These are phyloP conservation scores for Hibiscus syriacus DNA, from an alignment of 345 rosid species.

Conservation along the genomic window DNA sequence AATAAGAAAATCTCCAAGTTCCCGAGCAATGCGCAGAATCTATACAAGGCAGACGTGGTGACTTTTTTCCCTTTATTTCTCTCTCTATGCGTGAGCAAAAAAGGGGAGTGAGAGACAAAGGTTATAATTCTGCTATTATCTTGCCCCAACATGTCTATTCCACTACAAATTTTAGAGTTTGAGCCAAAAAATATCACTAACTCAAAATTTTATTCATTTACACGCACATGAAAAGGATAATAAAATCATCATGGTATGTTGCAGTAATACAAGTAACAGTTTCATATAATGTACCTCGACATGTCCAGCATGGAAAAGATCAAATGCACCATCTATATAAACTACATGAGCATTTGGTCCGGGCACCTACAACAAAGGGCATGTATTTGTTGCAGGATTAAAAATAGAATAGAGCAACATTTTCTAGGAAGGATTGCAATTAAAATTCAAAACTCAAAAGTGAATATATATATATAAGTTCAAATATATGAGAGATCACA, in stretches of 20 bases:
- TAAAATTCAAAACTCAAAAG: too few species aligned
- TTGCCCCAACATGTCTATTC: neutral
- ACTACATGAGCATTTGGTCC: conserved; percentile 57
- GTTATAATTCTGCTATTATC: neutral
- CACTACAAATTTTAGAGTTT: too few species aligned
- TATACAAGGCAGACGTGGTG: conserved; percentile 9
- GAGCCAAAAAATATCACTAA: too few species aligned
- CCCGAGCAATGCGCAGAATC: conserved; percentile 63
- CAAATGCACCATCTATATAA: conserved; percentile 77
- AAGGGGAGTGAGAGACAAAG: neutral
- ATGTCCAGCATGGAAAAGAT: conserved; percentile 84
- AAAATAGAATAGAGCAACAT: too few species aligned
- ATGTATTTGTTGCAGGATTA: too few species aligned
- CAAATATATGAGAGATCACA: too few species aligned
- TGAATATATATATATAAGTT: too few species aligned
- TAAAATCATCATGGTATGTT: neutral
- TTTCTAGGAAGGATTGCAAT: too few species aligned
- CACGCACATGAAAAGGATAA: too few species aligned
- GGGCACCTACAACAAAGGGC: conserved; percentile 42
- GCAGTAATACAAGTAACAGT: too few species aligned
- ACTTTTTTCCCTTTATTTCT: neutral
- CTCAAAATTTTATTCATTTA: too few species aligned
- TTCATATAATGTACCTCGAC: conserved; percentile 47
- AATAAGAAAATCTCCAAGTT: conserved; percentile 74
- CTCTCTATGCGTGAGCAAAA: neutral